These are phyloP conservation scores for Incumbomyces delicatus DNA, from an alignment of 2,329 filamentous ascomycete genomes.

Conservation along the genomic window DNA sequence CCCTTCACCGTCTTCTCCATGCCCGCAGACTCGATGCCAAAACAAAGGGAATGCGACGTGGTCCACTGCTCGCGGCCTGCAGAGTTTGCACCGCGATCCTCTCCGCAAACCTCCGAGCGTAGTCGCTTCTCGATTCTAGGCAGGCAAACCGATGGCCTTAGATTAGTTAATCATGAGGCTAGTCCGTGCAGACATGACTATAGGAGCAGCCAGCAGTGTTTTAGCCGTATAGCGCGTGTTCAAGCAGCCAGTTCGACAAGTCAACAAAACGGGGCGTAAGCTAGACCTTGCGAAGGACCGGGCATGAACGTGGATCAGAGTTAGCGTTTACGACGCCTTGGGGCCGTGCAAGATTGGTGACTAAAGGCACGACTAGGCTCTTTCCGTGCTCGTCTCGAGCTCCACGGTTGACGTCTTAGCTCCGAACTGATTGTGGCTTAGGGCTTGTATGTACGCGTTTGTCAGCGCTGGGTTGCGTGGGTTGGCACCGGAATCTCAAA, in stretches of 20 bases:
- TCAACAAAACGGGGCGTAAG: not conserved
- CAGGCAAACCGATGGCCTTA: too few species aligned
- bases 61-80: too few species aligned
- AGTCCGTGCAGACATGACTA: too few species aligned
- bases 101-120: too few species aligned
- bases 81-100: too few species aligned
- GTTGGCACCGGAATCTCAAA: too few species aligned
- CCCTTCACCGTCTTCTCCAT: conserved; percentile 99
- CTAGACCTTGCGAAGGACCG: too few species aligned
- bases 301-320: not conserved
- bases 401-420: conserved; percentile 2
- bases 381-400: not conserved
- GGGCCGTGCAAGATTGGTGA: not conserved
- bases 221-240: not conserved
- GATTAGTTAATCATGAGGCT: too few species aligned
- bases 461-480: too few species aligned
- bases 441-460: too few species aligned
- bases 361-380: not conserved
- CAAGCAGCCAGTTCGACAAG: not conserved
- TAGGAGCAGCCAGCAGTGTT: too few species aligned
- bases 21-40: conserved; percentile 35
- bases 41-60: not conserved
- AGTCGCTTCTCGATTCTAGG: too few species aligned
- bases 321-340: not conserved
- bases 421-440: not conserved